These are phyloP conservation scores for Cladosporium sp. DNA, from an alignment of 2,329 filamentous ascomycete genomes.

Conservation along the genomic window DNA sequence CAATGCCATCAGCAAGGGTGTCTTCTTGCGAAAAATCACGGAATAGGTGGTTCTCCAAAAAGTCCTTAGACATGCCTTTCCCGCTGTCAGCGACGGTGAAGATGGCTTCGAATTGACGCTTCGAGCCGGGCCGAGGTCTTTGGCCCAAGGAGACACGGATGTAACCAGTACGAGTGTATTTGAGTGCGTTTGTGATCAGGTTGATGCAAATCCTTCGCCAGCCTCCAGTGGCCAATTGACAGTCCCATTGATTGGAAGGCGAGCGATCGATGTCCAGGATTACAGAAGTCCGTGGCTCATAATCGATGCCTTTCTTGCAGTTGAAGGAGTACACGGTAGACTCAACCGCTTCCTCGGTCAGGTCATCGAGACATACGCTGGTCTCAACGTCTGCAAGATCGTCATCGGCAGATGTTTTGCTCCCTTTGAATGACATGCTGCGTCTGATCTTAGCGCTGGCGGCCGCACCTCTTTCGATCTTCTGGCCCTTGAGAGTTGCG, in stretches of 20 bases:
- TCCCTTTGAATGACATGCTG: not conserved
- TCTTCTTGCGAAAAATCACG: slow-evolving; percentile 67
- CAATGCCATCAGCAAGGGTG: slow-evolving; percentile 59
- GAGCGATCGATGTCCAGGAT: slow-evolving; percentile 46
- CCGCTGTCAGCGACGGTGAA: slow-evolving; percentile 61
- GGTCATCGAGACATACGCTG: slow-evolving; percentile 45
- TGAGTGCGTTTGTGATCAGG: slow-evolving; percentile 51
- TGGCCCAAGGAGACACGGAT: slow-evolving; percentile 38
- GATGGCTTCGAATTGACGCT: not conserved
- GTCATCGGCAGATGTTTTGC: slow-evolving; percentile 20
- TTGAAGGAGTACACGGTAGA: slow-evolving; percentile 41
- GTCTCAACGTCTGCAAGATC: slow-evolving; percentile 28
- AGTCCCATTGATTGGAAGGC: slow-evolving; percentile 43
- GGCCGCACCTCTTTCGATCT: slow-evolving; percentile 42
- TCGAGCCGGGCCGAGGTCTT: not conserved
- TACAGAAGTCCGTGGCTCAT: slow-evolving; percentile 36
- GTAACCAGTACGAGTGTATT: slow-evolving; percentile 47
- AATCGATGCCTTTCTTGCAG: slow-evolving; percentile 35
- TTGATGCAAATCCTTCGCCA: slow-evolving; percentile 52
- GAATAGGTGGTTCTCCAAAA: slow-evolving; percentile 61
- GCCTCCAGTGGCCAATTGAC: slow-evolving; percentile 46
- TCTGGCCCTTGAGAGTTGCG: slow-evolving; percentile 29
- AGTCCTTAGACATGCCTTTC: slow-evolving; percentile 65
- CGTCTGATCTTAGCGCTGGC: slow-evolving; percentile 15
- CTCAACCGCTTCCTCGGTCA: slow-evolving; percentile 57